Evolutionary conservation across 73 alveolate genomes (phyloP), one percentile per base, ranked within the genome.

Genomic region (Paramecium biaurelia): DNA sequence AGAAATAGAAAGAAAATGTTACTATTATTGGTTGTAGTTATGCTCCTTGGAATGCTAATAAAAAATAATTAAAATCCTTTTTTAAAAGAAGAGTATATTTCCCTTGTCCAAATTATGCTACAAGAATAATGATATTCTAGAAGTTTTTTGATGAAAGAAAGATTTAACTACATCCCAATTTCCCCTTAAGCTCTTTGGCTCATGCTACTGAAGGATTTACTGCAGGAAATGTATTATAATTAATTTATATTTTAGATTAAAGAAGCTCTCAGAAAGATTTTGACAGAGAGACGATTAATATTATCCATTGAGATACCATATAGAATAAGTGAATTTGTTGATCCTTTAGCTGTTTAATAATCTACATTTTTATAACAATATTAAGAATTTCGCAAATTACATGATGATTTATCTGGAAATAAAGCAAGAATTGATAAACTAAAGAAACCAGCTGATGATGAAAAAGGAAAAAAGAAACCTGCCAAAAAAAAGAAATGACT

Each of bases 101-200:
- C 96, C 99, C 98, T 30, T 95, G 95, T 92, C 99, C 99, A 14
- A 95, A 96, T 49, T 96, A 95, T 86, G 86, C 98, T 15, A 96
- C 98, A 1, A 85, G 99, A 67, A 85, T 93, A 49, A 85, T 82
- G 49, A 79, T 96, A 82, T 96, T 98, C 96, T 93, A 96, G 92
- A 87, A 90, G 49, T 96, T 96, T 95, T 95, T 96, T 45, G 95
- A 86, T 85, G 47, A 95, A 85, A 74, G 76, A 45, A 96, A 96
- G 20, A 97, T 96, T 21, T 56, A 85, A 20, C 92, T 96, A 53
- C 95, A 90, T 56, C 98, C 96, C 9, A 95, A 95, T 24, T 96
- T 96, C 96, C 97, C 97, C 21, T 86, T 96, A 21, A 85, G 95
- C 42, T 93, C 98, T 4, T 95, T 96, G 18, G 98, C 99, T 53